phyloP scores from a whole-genome alignment of 208 protist genomes.

The Herpetomonas samuelpessoai region DNA sequence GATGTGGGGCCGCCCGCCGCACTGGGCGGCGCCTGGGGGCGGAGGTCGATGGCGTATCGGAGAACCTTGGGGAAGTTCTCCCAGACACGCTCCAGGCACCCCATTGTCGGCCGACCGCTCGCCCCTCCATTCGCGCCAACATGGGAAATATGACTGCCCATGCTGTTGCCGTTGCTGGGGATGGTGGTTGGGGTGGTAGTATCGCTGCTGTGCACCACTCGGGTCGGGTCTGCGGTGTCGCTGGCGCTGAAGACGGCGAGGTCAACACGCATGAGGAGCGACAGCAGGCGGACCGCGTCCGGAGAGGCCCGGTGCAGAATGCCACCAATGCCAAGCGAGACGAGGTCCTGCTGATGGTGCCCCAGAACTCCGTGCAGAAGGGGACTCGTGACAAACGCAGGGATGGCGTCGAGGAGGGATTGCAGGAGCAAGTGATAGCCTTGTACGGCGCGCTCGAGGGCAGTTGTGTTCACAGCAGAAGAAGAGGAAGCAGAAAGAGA shows the following conservation, averaged over 20 bases:
- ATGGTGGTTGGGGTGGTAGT: neutral
- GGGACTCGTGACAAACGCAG: conserved; percentile 22
- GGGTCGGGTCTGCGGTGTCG: neutral
- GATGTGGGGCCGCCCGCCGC: neutral
- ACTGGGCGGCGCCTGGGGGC: neutral
- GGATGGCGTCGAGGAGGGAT: conserved; percentile 26
- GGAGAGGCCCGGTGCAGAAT: conserved; percentile 24
- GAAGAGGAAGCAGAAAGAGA: too few species aligned
- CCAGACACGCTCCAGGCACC: conserved; percentile 40
- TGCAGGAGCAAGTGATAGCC: conserved; percentile 25
- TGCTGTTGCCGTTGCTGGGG: neutral
- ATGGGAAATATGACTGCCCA: neutral
- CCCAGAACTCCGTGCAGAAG: conserved; percentile 50
- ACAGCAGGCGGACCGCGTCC: conserved; percentile 35
- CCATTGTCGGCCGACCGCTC: neutral
- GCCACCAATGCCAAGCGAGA: conserved; percentile 38
- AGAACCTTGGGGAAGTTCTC: conserved; percentile 30
- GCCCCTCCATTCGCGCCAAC: too few species aligned
- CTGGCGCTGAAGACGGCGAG: conserved; percentile 22
- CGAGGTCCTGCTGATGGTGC: conserved; percentile 35
- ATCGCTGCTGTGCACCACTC: neutral
- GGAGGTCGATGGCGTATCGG: conserved; percentile 6
- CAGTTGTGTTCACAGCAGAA: neutral
- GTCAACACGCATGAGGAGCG: conserved; percentile 47
- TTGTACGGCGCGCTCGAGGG: conserved; percentile 37